Evolutionary conservation across 1,139 yeast genomes (phyloP).

Genomic region (Pneumocystis oryctolagi): DNA sequence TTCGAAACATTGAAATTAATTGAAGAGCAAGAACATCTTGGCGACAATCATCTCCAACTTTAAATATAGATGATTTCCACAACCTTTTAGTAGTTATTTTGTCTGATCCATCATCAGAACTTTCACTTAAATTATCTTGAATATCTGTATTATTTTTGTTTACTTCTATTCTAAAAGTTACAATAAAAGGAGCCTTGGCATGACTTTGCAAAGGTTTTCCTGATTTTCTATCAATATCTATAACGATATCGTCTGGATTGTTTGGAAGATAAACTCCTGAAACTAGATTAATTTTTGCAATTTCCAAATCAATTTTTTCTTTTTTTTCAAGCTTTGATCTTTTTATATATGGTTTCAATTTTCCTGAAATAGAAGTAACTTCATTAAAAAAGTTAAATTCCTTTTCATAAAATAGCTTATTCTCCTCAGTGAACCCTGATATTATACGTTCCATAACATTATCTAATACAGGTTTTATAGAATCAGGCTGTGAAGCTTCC

Average conservation of each 20-base stretch:
- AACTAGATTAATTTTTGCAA: constrained; percentile 61
- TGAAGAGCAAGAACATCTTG: constrained; percentile 94
- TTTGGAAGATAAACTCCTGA: constrained; percentile 89
- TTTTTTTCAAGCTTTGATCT: constrained; percentile 93
- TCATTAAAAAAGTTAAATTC: constrained; percentile 85
- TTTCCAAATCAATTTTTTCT: constrained; percentile 89
- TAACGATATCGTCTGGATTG: constrained; percentile 87
- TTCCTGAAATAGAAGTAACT: constrained; percentile 87
- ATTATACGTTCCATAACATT: constrained; percentile 56
- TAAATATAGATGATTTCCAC: constrained; percentile 95
- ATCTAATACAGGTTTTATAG: constrained; percentile 70
- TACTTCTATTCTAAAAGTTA: constrained; percentile 71
- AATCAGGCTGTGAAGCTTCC: constrained; percentile 61
- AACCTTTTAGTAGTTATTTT: constrained; percentile 19
- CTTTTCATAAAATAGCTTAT: constrained; percentile 52
- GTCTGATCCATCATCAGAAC: constrained; percentile 28
- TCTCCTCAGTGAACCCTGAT: constrained; percentile 42
- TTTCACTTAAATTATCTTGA: constrained; percentile 17
- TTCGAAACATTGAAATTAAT: constrained; percentile 75
- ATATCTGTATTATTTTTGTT: constrained; percentile 16
- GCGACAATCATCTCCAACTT: constrained; percentile 97
- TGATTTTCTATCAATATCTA: constrained; percentile 80
- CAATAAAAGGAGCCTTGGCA: constrained; percentile 98
- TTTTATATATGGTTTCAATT: constrained; percentile 82
- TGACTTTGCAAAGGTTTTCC: constrained; percentile 97